A percentile compares a stretch with the other conserved stretches of the same genome.
Evolutionary conservation across 805 yeast genomes (phyloP).

Genomic region (Yarrowia hollandica): DNA sequence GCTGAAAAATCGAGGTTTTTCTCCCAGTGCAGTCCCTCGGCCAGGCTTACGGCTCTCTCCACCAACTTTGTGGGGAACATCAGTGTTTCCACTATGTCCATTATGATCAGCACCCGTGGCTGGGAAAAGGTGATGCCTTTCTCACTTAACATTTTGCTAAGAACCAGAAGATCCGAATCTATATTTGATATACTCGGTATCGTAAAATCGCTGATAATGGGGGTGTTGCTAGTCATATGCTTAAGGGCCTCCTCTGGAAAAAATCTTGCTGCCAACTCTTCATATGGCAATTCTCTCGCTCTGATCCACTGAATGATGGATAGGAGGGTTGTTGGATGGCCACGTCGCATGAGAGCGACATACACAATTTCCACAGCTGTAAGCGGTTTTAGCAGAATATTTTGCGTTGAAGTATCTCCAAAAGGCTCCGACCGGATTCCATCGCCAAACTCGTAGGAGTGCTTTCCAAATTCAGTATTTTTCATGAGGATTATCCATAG

Average conservation of each 20-base stretch:
- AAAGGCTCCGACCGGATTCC: neutral
- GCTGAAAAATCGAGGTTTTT: neutral
- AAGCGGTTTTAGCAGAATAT: neutral
- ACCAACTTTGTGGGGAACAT: neutral
- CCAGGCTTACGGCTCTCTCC: neutral
- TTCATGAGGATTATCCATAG: neutral
- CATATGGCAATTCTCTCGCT: neutral
- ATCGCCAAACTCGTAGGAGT: neutral
- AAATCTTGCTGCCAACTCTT: neutral
- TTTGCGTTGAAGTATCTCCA: no score
- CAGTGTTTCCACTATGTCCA: neutral
- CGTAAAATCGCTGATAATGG: no score
- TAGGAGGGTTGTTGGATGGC: neutral
- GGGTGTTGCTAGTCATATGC: neutral
- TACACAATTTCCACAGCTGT: neutral
- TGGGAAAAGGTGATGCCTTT: neutral
- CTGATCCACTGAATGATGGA: neutral
- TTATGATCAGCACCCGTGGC: neutral
- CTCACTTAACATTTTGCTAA: neutral
- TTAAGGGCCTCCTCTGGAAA: neutral
- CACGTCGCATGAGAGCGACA: neutral
- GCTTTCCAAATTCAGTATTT: neutral
- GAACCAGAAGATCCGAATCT: no score
- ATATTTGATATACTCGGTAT: no score
- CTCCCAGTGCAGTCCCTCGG: neutral